Percentiles rank a stretch among this genome's conserved stretches.
phyloP scores from a whole-genome alignment of 2,329 filamentous ascomycete genomes.

The Fusarium coffeatum region DNA sequence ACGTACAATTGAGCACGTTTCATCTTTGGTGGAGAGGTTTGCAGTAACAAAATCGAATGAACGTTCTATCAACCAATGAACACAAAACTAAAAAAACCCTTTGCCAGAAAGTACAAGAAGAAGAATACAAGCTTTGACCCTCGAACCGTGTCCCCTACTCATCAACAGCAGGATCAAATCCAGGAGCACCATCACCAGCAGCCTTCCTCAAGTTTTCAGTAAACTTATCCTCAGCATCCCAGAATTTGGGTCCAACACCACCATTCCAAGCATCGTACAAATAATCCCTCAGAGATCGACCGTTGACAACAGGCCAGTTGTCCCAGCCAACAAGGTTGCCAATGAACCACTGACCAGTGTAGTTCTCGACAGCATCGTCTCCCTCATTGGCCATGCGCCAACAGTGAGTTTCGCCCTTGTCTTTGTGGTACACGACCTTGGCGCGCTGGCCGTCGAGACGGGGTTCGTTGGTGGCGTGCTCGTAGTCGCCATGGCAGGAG shows the following conservation, averaged over 20 bases:
- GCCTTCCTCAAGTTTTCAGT: conserved; percentile 18
- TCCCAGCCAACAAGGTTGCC: conserved; percentile 41
- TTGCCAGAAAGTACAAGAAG: not conserved
- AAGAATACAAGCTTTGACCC: not conserved
- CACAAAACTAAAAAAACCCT: not conserved
- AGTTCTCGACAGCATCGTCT: conserved; percentile 50
- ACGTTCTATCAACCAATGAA: not conserved
- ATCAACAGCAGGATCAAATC: conserved; percentile 18
- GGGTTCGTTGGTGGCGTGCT: conserved; percentile 6
- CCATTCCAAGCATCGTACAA: conserved; percentile 22
- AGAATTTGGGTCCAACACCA: conserved; percentile 23
- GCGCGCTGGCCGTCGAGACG: conserved; percentile 42
- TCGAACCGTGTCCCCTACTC: not conserved
- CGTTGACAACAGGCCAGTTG: conserved; percentile 41
- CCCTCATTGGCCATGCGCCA: conserved; percentile 49
- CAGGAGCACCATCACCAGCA: conserved; percentile 25
- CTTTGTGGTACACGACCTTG: conserved; percentile 56
- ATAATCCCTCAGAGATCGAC: conserved; percentile 9
- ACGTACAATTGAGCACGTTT: not conserved
- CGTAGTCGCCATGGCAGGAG: conserved; percentile 22
- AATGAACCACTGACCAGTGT: conserved; percentile 51
- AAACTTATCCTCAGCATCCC: conserved; percentile 11
- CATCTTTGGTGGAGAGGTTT: no score
- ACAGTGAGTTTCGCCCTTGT: conserved; percentile 50
- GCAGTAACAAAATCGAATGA: no score